Evolutionary conservation across 2,329 filamentous ascomycete species (phyloP), one percentile per base, ranked within the genome.

Genomic region (Exophiala sp.): DNA sequence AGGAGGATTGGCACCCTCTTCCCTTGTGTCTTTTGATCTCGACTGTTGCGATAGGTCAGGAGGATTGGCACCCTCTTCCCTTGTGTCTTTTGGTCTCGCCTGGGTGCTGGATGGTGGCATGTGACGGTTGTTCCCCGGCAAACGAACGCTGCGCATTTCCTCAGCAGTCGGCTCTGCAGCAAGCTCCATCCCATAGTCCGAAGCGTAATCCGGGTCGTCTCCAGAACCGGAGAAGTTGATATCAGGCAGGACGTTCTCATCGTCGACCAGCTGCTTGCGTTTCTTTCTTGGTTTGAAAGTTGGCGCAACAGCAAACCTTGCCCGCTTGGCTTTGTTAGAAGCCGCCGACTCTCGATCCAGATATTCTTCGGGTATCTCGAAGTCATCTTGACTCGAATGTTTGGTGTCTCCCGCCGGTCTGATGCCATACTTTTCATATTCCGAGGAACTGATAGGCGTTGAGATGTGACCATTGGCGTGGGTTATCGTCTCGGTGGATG

Each of bases 321-420:
- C 43, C 48, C 58, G 51, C 32, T 62, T 62, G 14, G 46, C 23
- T 4, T 54, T 52, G 21, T 57, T 54, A 11, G 65, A 58, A 29
- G 68, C 16, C 16, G 64, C 18, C 14, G 18, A 34, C 7, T 60
- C 50, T 32, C 55, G 55, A 35, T 59, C 62, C 8, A 65, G 55
- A 41, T 62, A 65, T 21, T 68, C 63, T 19, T 55, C 43, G 2
- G 65, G 61, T 14, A 69, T 60, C 18, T 64, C 61, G 49, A 69
- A 69, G 21, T 58, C 58, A 48, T 68, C 66, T 14, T 64, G 60
- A 10, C 60, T 48, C 19, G 59, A 43, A 53, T 60, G 53, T 11
- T 42, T 46, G n/a, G 52, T 48, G 34, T 62, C 57, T 14, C 58
- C 60, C 14, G 42, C 58, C 45, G 51, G 50, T 29, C 62, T 58